Conservation (phyloP, 2,329 filamentous ascomycete species). For the Oidium heveae region DNA sequence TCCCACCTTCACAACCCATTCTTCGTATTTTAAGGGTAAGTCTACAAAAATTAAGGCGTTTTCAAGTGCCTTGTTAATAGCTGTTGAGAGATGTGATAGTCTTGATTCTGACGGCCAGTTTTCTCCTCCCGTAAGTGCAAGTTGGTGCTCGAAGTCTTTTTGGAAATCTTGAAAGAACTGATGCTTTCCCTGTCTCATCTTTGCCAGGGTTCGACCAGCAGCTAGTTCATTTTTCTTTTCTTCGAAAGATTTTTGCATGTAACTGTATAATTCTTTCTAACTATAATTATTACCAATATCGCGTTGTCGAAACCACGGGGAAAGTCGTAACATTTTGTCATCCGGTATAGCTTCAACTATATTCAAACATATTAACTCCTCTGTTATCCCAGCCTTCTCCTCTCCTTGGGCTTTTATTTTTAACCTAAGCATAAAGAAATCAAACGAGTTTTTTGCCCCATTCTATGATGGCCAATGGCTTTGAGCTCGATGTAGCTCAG, state of each 20-base stretch:
- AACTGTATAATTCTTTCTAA: background rate
- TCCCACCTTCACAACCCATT: background rate
- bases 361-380: background rate
- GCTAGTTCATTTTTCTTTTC: no score
- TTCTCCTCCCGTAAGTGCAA: background rate
- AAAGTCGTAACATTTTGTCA: background rate
- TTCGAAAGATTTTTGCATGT: background rate
- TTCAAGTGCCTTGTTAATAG: background rate
- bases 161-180: background rate
- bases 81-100: background rate
- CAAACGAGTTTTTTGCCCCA: no score
- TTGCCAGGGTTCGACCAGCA: no score
- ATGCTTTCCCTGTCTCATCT: background rate
- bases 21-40: background rate
- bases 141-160: background rate
- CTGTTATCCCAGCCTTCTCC: no score
- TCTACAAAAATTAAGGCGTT: background rate
- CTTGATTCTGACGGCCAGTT: background rate
- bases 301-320: background rate
- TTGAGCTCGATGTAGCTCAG: no score
- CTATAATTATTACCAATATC: background rate
- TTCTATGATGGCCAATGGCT: no score
- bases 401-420: no score
- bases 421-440: no score
- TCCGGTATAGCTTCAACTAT: background rate